Base-by-base conservation (phyloP, 352 stramenopile genomes). In the Phytopythium chamaehyphon region DNA sequence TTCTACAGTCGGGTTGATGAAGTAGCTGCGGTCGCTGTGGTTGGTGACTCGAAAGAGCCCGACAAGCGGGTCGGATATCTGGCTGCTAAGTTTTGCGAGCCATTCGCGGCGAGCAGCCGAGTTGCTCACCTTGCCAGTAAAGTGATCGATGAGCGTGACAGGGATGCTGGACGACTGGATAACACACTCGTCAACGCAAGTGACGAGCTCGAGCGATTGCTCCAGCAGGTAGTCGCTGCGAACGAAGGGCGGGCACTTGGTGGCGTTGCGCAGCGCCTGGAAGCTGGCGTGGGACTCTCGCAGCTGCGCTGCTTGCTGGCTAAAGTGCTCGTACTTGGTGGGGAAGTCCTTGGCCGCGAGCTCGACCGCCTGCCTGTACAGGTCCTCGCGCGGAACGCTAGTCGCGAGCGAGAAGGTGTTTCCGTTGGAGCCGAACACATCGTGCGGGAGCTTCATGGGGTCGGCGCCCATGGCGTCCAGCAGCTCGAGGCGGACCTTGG, bases 31-130 rank as follows among this genome's bases (percentile, higher is more conserved):
- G 10, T 88, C 74, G 9, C 75, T 51, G n/a, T 56, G 40, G 48
- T 87, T 70, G 18, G 77, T 71, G 38, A 69, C 83, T 3, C 54
- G 52, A 44, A 91, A 93, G 38, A 93, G 58, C 15, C 83, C 83
- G 6, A 65, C 63, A 0, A 60, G 24, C 0, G 68, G 60, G 15
- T 75, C 55, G 19, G 82, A 55, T 10, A 93, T 53, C 36, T 63
- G 56, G 15, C 83, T 64, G 42, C 75, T 86, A 18, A 96, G 33
- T 7, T 90, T 65, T 11, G 72, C 67, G 51, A 93, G 86, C 88
- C 86, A 97, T 57, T 94, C 84, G 9, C 86, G 71, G 23, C 90
- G 70, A 6, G 95, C 48, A 10, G 28, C 28, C 5, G 28, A 9
- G 5, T 33, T 9, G 8, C 72, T 79, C 0, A 73, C 70, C 9